Evolutionary conservation across 108 stramenopile genomes (phyloP).

Genomic region (Nannochloropsis oceanica): DNA sequence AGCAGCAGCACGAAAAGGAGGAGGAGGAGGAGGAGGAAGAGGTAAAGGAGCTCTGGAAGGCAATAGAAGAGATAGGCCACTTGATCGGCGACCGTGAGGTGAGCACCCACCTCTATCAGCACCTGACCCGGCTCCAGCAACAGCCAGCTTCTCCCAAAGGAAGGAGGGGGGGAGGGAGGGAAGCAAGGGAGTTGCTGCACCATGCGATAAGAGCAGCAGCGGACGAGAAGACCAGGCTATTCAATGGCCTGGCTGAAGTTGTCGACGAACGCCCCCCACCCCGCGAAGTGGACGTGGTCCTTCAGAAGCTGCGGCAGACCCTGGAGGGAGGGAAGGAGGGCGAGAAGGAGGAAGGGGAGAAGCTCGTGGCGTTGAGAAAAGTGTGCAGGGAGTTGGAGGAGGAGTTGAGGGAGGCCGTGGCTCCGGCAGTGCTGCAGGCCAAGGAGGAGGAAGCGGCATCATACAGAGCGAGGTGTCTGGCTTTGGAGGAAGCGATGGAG

Average conservation of each 20-base stretch:
- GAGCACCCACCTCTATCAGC: not conserved
- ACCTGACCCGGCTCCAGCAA: not conserved
- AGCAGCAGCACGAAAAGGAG: not conserved
- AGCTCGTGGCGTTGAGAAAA: not conserved
- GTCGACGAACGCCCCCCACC: not conserved
- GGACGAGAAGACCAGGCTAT: not conserved
- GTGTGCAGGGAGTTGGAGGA: too few species aligned
- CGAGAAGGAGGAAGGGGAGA: not conserved
- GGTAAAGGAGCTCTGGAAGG: not conserved
- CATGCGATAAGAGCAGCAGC: not conserved
- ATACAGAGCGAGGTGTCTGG: not conserved
- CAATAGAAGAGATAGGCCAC: not conserved
- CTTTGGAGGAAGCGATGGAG: too few species aligned
- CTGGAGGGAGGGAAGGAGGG: not conserved
- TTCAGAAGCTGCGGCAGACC: not conserved
- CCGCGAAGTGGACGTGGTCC: not conserved
- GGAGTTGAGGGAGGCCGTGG: too few species aligned
- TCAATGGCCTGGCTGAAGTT: not conserved
- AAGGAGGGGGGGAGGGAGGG: too few species aligned
- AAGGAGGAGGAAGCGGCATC: too few species aligned
- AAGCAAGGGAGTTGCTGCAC: not conserved
- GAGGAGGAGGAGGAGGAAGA: not conserved
- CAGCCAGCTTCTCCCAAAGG: not conserved
- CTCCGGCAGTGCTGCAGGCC: too few species aligned
- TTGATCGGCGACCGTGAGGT: not conserved